These are phyloP conservation scores for Penicillium nucicola DNA, from an alignment of 495 filamentous ascomycete species.

Conservation along the genomic window DNA sequence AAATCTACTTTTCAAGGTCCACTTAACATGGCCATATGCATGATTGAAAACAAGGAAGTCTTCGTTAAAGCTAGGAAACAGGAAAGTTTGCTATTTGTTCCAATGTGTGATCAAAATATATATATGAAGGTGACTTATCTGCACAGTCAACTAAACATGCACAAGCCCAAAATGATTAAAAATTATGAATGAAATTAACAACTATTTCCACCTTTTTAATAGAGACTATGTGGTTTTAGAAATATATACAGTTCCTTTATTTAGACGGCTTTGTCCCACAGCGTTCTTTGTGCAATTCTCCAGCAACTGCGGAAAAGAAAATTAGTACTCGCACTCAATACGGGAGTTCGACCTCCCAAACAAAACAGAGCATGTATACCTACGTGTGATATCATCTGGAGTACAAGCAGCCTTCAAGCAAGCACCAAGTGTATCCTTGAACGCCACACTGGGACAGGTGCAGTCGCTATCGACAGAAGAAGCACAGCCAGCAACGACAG, in stretches of 20 bases:
- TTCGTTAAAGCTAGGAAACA: no score
- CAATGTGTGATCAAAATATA: no score
- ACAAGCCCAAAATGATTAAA: background rate
- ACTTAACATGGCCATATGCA: no score
- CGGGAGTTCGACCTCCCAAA: background rate
- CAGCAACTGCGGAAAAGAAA: conserved; percentile 3
- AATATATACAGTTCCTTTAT: background rate
- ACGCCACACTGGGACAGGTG: conserved; percentile 18
- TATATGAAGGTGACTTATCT: background rate
- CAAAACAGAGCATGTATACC: background rate
- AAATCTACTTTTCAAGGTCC: no score
- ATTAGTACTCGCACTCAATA: background rate
- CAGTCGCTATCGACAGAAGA: conserved; percentile 13
- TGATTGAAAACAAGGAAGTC: no score
- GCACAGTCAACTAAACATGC: background rate
- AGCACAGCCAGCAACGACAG: conserved; percentile 15
- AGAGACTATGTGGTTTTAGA: background rate
- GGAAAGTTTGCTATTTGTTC: no score
- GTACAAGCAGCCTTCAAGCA: conserved; percentile 19
- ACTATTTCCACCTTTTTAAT: background rate
- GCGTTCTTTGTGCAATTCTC: conserved; percentile 13
- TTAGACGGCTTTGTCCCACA: conserved; percentile 6
- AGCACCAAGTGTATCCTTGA: conserved; percentile 13
- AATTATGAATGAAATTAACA: background rate
- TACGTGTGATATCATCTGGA: conserved; percentile 12